Evolutionary conservation across 371 early-diverging fungal species (phyloP).

Genomic region (Mucor lusitanicus): DNA sequence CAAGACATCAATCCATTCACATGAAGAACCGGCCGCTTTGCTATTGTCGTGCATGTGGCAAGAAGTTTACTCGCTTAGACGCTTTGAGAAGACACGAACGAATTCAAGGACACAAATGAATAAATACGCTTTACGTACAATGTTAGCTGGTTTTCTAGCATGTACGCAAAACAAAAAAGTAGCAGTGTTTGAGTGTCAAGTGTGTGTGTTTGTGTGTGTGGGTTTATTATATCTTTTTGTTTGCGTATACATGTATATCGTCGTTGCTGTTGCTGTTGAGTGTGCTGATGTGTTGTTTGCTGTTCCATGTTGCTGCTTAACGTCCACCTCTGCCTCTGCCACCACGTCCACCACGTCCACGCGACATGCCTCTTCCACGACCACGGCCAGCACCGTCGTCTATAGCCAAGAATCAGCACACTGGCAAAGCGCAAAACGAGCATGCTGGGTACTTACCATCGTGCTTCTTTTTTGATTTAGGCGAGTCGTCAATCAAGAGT

Average conservation of each 20-base stretch:
- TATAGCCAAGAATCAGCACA: not conserved
- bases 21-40: conserved; percentile 44
- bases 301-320: not conserved
- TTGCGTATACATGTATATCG: not conserved
- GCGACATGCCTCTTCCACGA: conserved; percentile 62
- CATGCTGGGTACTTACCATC: conserved; percentile 32
- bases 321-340: conserved; percentile 24
- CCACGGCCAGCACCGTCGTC: conserved; percentile 48
- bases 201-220: conserved; percentile 2
- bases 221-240: no score
- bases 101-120: conserved; percentile 36
- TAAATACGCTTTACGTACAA: not conserved
- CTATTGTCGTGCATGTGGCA: conserved; percentile 40
- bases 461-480: conserved; percentile 90
- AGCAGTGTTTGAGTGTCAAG: not conserved
- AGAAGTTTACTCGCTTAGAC: conserved; percentile 48
- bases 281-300: not conserved
- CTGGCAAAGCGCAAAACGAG: not conserved
- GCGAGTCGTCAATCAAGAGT: conserved; percentile 93
- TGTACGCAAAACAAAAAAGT: not conserved
- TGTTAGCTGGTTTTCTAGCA: conserved; percentile 9
- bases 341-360: conserved; percentile 54
- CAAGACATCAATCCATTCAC: conserved; percentile 46
- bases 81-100: conserved; percentile 48
- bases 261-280: not conserved